These are phyloP conservation scores for Phaffia australis DNA, from an alignment of 768 basidiomycete species.

Conservation along the genomic window DNA sequence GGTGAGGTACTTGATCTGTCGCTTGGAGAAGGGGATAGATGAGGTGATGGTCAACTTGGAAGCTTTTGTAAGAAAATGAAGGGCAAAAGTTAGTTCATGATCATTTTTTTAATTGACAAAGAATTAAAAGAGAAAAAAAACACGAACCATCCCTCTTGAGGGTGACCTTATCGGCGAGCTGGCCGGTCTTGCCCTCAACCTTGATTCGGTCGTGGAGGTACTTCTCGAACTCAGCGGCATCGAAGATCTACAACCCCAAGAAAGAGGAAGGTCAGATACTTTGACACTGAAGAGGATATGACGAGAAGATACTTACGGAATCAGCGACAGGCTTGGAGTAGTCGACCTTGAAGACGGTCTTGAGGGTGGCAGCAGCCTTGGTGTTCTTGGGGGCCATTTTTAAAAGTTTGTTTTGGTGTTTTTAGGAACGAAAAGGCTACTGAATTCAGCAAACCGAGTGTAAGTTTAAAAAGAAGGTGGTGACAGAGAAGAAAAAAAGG, in stretches of 20 bases:
- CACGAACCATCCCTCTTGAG: conserved; percentile 71
- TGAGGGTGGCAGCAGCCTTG: conserved; percentile 19
- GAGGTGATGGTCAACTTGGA: conserved; percentile 4
- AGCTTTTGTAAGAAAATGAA: neutral
- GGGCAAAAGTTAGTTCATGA: neutral
- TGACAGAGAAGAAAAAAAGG: no score
- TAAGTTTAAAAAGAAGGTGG: no score
- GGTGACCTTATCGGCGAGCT: conserved; percentile 80
- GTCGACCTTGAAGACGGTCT: conserved; percentile 27
- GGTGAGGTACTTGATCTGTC: conserved; percentile 63
- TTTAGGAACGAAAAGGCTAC: no score
- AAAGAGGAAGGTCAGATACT: neutral
- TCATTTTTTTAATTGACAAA: neutral
- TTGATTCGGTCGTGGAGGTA: conserved; percentile 43
- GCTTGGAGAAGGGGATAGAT: conserved; percentile 1
- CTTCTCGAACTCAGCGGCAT: conserved; percentile 63
- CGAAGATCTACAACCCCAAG: conserved; percentile 33
- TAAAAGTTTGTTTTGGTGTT: neutral
- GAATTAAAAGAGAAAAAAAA: neutral
- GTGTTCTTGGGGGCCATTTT: conserved; percentile 16
- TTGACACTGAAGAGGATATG: neutral
- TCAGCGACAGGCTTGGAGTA: conserved; percentile 27
- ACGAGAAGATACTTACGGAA: conserved; percentile 12
- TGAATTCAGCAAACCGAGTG: no score
- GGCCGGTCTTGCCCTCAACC: conserved; percentile 68